phyloP scores from a whole-genome alignment of 2,329 filamentous ascomycete species.

The Cladophialophora chaetospira region DNA sequence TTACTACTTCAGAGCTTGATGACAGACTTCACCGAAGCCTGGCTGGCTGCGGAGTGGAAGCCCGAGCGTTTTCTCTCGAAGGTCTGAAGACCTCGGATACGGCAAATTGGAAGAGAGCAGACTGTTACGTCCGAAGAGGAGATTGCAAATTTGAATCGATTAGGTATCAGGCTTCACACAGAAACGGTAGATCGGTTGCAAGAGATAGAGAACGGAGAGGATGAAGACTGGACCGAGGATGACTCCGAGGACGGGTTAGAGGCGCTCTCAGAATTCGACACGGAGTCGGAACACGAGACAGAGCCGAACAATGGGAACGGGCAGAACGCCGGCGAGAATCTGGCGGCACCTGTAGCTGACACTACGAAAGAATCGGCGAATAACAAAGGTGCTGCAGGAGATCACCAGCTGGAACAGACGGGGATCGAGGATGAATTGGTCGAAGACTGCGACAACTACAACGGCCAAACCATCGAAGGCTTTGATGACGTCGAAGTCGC shows the following conservation, averaged over 20 bases:
- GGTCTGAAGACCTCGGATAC: conserved; percentile 1
- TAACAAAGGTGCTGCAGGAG: not conserved
- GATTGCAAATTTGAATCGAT: not conserved
- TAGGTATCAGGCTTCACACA: not conserved
- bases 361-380: not conserved
- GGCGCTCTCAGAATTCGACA: too few relatives aligned
- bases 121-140: not conserved
- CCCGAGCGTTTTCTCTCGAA: not conserved
- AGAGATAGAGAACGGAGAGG: not conserved
- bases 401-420: not conserved
- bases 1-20: conserved; percentile 1
- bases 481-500: conserved; percentile 7
- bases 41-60: not conserved
- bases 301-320: not conserved
- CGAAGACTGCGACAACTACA: not conserved
- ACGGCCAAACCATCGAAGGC: not conserved
- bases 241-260: not conserved
- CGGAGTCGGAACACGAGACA: too few relatives aligned
- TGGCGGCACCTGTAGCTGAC: too few relatives aligned
- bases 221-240: not conserved
- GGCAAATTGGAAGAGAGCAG: not conserved
- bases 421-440: too few relatives aligned
- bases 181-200: not conserved
- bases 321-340: not conserved
- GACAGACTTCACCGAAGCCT: not conserved